Conservation (phyloP, 495 filamentous ascomycete species). For the Bacidia gigantensis region DNA sequence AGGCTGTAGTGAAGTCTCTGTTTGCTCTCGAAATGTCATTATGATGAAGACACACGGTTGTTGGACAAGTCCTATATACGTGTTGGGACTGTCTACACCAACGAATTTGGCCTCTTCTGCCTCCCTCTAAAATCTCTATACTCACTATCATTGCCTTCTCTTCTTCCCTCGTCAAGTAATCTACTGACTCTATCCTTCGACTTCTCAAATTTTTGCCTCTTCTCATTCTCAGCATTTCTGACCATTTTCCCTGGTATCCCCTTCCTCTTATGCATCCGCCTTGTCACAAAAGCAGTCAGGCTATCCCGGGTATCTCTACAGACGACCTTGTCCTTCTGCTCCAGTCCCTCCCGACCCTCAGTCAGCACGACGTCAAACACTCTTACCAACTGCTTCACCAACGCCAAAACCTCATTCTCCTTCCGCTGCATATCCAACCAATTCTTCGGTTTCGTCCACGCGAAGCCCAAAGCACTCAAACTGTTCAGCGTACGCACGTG, state of each 20-base stretch:
- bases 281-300: slow-evolving; percentile 4
- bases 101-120: too few relatives aligned
- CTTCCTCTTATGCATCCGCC: slow-evolving; percentile 1
- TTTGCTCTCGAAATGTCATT: too few relatives aligned
- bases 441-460: not conserved
- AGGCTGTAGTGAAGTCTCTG: too few relatives aligned
- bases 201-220: not conserved
- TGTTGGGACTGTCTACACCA: too few relatives aligned
- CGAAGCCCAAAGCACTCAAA: slow-evolving; percentile 16
- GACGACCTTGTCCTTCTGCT: slow-evolving; percentile 1
- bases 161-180: slow-evolving; percentile 5
- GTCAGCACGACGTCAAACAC: slow-evolving; percentile 11
- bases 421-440: not conserved
- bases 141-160: slow-evolving; percentile 7
- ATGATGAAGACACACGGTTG: too few relatives aligned
- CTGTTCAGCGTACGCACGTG: slow-evolving; percentile 7
- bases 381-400: slow-evolving; percentile 8
- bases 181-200: slow-evolving; percentile 9
- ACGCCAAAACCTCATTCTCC: slow-evolving; percentile 4
- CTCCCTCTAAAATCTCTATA: too few relatives aligned
- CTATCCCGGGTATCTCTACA: slow-evolving; percentile 8
- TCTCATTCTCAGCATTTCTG: not conserved
- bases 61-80: too few relatives aligned
- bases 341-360: slow-evolving; percentile 9
- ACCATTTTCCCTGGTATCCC: not conserved